These are phyloP conservation scores for Phytopythium montanum DNA, from an alignment of 352 stramenopile genomes.

Conservation along the genomic window DNA sequence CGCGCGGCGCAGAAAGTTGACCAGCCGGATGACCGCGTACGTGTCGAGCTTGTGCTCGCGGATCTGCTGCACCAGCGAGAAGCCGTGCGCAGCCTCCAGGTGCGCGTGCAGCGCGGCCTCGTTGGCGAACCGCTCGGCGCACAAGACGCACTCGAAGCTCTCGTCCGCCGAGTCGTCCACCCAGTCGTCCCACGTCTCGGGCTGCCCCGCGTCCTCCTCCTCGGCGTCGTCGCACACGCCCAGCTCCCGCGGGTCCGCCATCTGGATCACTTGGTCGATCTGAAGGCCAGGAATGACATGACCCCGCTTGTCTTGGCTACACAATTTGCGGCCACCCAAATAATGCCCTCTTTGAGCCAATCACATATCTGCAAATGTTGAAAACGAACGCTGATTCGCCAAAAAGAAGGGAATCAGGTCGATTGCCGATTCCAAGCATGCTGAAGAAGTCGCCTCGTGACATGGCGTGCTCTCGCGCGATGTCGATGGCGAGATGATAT, in stretches of 20 bases:
- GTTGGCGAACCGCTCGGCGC: constrained; percentile 32
- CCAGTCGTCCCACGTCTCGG: constrained; percentile 85
- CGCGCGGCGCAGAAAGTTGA: constrained; percentile 70
- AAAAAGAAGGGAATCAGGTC: too few species aligned
- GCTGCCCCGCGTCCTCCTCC: constrained; percentile 41
- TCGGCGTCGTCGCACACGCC: constrained; percentile 9
- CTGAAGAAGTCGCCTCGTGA: too few species aligned
- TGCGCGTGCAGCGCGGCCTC: constrained; percentile 63
- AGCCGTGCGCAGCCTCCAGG: constrained; percentile 44
- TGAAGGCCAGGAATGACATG: too few species aligned
- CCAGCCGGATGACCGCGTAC: constrained; percentile 75
- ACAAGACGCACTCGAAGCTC: constrained; percentile 73
- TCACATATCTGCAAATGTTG: too few species aligned
- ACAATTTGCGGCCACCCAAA: constrained; percentile 3
- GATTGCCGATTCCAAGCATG: too few species aligned
- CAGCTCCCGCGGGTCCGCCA: constrained; percentile 7
- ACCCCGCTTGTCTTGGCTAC: not conserved
- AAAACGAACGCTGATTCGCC: too few species aligned
- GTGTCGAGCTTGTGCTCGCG: constrained; percentile 52
- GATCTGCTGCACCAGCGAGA: constrained; percentile 60
- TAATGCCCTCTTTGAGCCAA: too few species aligned
- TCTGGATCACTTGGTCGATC: not conserved
- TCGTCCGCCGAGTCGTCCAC: constrained; percentile 55
- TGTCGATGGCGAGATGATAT: not conserved
- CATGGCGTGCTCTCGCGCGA: not conserved